Percentiles rank a stretch among this genome's conserved stretches.
Evolutionary conservation across 108 stramenopile genomes (phyloP).

Genomic region (Nitzschia palea): DNA sequence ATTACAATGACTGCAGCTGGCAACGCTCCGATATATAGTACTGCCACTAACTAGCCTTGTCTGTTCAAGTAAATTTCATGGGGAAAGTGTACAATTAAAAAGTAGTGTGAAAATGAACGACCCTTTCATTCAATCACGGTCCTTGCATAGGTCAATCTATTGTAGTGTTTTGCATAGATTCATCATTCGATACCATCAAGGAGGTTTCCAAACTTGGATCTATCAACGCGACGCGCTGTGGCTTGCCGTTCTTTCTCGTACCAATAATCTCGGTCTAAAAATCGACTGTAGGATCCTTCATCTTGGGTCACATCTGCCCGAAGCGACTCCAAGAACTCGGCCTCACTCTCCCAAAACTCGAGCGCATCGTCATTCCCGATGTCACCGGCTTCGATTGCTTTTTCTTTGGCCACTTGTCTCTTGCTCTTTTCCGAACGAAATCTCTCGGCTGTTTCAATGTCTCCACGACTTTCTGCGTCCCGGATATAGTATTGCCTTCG

Average conservation of each 20-base stretch:
- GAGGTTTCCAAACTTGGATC: slow-evolving; percentile 62
- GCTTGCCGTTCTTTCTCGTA: slow-evolving; percentile 78
- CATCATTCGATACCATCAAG: slow-evolving; percentile 69
- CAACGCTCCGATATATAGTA: no score
- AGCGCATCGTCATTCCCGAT: slow-evolving; percentile 60
- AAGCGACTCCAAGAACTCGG: slow-evolving; percentile 65
- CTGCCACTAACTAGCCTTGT: no score
- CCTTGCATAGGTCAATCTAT: neutral
- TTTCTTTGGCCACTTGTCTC: slow-evolving; percentile 66
- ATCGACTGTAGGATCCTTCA: slow-evolving; percentile 70
- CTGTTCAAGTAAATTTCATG: no score
- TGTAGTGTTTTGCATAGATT: neutral
- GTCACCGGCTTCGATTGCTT: slow-evolving; percentile 49
- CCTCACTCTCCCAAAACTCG: slow-evolving; percentile 60
- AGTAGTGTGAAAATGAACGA: no score
- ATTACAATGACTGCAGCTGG: no score
- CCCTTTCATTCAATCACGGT: no score
- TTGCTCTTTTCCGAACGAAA: slow-evolving; percentile 60
- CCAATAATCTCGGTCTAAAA: slow-evolving; percentile 91
- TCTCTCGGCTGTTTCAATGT: slow-evolving; percentile 50
- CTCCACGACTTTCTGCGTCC: slow-evolving; percentile 63
- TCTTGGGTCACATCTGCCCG: slow-evolving; percentile 89
- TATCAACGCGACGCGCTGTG: slow-evolving; percentile 50
- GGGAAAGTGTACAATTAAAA: no score
- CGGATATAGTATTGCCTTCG: slow-evolving; percentile 74